These are phyloP conservation scores for Phytopythium helicoides DNA, from an alignment of 352 stramenopile species.

Conservation along the genomic window DNA sequence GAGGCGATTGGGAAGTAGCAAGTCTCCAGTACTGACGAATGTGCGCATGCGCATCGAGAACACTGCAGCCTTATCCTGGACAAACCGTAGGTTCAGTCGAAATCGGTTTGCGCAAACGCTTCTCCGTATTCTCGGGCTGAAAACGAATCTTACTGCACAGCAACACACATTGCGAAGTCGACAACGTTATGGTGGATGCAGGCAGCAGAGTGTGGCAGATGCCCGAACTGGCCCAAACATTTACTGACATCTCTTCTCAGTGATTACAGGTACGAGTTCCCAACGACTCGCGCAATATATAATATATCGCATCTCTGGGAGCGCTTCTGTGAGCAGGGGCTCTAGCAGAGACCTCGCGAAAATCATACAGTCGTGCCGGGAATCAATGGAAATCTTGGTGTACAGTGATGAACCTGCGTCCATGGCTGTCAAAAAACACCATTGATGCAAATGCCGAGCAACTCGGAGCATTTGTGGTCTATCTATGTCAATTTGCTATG, in stretches of 20 bases:
- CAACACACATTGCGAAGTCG: constrained; percentile 6
- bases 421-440: not conserved
- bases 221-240: constrained; percentile 1
- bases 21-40: not conserved
- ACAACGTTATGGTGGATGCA: constrained; percentile 14
- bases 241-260: constrained; percentile 10
- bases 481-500: constrained; percentile 18
- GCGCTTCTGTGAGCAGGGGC: constrained; percentile 10
- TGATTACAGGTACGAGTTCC: constrained; percentile 11
- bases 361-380: constrained; percentile 9
- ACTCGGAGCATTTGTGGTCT: constrained; percentile 11
- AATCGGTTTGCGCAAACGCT: constrained; percentile 12
- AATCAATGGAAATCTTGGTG: constrained; percentile 9
- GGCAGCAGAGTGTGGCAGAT: constrained; percentile 16
- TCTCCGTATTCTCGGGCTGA: constrained; percentile 5
- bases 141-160: constrained; percentile 8
- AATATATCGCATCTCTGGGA: constrained; percentile 9
- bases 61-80: constrained; percentile 8
- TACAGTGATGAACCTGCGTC: constrained; percentile 3
- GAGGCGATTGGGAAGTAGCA: not conserved
- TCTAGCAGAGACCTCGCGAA: constrained; percentile 8
- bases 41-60: constrained; percentile 16
- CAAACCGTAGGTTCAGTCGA: constrained; percentile 5
- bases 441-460: constrained; percentile 11
- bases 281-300: constrained; percentile 13